phyloP scores from a whole-genome alignment of 2,329 filamentous ascomycete genomes.

The Tetracladium maxilliforme region DNA sequence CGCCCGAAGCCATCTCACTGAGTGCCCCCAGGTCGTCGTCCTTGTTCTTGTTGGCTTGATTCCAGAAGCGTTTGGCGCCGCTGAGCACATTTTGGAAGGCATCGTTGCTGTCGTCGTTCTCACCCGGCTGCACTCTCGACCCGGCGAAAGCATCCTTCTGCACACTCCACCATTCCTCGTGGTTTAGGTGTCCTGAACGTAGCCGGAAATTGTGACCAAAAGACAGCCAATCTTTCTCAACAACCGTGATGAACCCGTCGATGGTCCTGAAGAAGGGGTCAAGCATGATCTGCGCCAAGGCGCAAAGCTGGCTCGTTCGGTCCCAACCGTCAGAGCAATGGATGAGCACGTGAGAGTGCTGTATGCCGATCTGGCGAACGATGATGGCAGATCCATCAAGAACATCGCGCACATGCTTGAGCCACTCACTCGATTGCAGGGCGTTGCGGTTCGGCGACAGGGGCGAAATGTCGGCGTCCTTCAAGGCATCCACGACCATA shows the following conservation, averaged over 20 bases:
- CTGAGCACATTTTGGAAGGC: conserved; percentile 75
- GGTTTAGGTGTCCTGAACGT: conserved; percentile 73
- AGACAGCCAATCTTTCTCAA: conserved; percentile 96
- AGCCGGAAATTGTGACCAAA: conserved; percentile 97
- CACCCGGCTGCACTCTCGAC: conserved; percentile 43
- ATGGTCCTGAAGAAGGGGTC: conserved; percentile 93
- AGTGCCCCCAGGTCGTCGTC: conserved; percentile 44
- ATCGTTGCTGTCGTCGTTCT: conserved; percentile 46
- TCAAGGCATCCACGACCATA: conserved; percentile 77
- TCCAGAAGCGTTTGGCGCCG: conserved; percentile 82
- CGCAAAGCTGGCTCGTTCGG: conserved; percentile 86
- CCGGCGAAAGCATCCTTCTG: conserved; percentile 68
- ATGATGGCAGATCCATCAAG: conserved; percentile 77
- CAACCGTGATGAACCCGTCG: conserved; percentile 82
- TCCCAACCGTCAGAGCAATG: conserved; percentile 99
- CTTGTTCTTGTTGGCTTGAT: conserved; percentile 56
- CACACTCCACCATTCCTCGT: conserved; percentile 86
- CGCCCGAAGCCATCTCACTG: conserved; percentile 20
- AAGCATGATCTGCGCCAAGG: conserved; percentile 80
- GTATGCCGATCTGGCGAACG: conserved; percentile 74
- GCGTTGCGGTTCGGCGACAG: conserved; percentile 70
- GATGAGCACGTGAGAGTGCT: conserved; percentile 88
- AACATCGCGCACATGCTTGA: conserved; percentile 75
- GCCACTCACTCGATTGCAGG: conserved; percentile 74
- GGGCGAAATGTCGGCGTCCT: conserved; percentile 78